Evolutionary conservation across 2,329 filamentous ascomycete species (phyloP), one percentile per base, ranked within the genome.

Genomic region (Grosmannia serpens): DNA sequence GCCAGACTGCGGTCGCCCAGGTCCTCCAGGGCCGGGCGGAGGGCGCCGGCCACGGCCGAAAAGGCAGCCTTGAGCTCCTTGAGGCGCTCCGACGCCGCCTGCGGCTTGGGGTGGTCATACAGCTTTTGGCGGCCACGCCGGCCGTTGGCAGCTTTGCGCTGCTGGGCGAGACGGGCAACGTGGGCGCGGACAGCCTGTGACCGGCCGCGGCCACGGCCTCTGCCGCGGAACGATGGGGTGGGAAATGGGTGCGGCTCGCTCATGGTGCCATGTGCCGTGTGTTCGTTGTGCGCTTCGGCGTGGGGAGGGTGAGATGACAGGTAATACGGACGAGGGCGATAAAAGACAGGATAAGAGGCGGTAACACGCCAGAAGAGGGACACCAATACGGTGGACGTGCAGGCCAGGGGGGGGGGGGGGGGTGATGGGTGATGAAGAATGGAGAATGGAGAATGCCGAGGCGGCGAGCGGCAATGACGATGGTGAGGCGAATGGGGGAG

Each of bases 1-100:
- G 83, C 79, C 59, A 86, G 71, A 56, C 74, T 79, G 38, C 82
- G 77, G 57, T 82, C 79, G 22, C 84, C 83, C 24, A 89, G 74
- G 66, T 88, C 84, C 60, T 84, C 82, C 17, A 88, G 74, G 11
- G 83, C 77, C 20, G 81, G 80, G 69, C 86, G 88, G 64, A 87
- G 71, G 33, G 80, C 76, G 64, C 81, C 79, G 60, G 82, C 78
- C 56, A 89, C 79, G 59, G 78, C 74, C n/a, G 82, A 77, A 69
- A 82, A 89, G 27, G 77, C 76, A 58, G 82, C 81, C 69, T 86
- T 86, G 65, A 89, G 75, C 64, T 86, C 80, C 63, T 85, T 77
- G 67, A 85, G 82, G 58, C 86, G 83, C 67, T 84, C 81, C 63
- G 82, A 80, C 59, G 77, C 76, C 55, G 80, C 80, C 67, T 84